These are phyloP conservation scores for Lodderomyces pseudojiufengensis DNA, from an alignment of 1,139 yeast species.

Conservation along the genomic window DNA sequence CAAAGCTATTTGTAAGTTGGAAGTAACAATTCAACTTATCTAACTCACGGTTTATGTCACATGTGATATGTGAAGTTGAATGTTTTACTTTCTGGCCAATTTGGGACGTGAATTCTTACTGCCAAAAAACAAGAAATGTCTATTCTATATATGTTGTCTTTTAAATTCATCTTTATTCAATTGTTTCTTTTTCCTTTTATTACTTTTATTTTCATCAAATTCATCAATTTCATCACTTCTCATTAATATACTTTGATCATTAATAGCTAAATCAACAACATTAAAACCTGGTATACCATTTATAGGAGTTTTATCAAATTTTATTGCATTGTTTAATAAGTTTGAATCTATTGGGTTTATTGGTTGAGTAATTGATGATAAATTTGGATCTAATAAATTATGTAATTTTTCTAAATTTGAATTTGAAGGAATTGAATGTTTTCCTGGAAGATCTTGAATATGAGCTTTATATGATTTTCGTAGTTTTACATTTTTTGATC, in stretches of 20 bases:
- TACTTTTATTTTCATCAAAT: constrained; percentile 31
- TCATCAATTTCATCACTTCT: constrained; percentile 38
- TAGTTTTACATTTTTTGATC: constrained; percentile 85
- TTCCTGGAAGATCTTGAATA: constrained; percentile 81
- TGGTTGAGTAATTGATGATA: constrained; percentile 58
- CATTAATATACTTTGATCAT: constrained; percentile 45
- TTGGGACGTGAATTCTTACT: no score
- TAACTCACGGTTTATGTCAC: no score
- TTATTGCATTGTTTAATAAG: constrained; percentile 49
- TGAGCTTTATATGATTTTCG: constrained; percentile 94
- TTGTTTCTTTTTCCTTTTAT: constrained; percentile 32
- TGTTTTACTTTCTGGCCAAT: no score
- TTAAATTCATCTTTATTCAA: constrained; percentile 32
- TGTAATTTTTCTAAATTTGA: constrained; percentile 92
- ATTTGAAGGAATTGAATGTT: constrained; percentile 60
- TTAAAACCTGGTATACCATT: constrained; percentile 81
- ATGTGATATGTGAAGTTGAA: no score
- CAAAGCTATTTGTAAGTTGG: no score
- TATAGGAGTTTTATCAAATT: constrained; percentile 64
- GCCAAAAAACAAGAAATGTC: not conserved
- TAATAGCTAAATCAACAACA: constrained; percentile 62
- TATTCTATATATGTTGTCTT: constrained; percentile 32
- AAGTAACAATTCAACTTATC: no score
- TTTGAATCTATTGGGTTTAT: constrained; percentile 49
- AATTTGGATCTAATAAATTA: constrained; percentile 80